Evolutionary conservation across 2,329 filamentous ascomycete species (phyloP).

Genomic region (Spiromastix sp.): DNA sequence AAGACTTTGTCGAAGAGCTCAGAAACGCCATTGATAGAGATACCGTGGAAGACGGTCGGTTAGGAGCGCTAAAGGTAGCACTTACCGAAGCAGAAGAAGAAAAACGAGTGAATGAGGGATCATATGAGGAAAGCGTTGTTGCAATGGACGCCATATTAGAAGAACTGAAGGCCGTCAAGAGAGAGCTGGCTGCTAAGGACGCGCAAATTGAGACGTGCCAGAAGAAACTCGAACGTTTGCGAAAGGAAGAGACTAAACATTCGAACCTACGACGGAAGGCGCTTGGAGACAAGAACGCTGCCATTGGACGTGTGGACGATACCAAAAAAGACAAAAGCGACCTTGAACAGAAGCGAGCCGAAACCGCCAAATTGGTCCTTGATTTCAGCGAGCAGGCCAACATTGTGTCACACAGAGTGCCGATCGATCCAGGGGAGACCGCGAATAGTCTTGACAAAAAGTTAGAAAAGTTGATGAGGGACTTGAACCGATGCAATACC

Average conservation of each 20-base stretch:
- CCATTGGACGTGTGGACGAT: constrained; percentile 42
- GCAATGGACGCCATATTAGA: constrained; percentile 36
- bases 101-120: constrained; percentile 29
- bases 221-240: constrained; percentile 35
- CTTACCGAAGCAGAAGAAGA: constrained; percentile 49
- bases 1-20: constrained; percentile 54
- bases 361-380: constrained; percentile 39
- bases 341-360: constrained; percentile 39
- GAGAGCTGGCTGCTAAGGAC: constrained; percentile 24
- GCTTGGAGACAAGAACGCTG: constrained; percentile 53
- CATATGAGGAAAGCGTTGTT: constrained; percentile 39
- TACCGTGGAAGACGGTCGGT: constrained; percentile 52
- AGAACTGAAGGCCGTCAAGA: constrained; percentile 25
- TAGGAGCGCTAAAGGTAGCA: constrained; percentile 49
- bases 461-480: constrained; percentile 43
- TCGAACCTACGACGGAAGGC: constrained; percentile 42
- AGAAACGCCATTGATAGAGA: constrained; percentile 53
- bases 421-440: constrained; percentile 56
- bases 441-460: constrained; percentile 39
- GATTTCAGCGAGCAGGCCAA: constrained; percentile 48
- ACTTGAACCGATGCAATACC: constrained; percentile 48
- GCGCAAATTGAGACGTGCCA: constrained; percentile 24
- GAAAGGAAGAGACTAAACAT: constrained; percentile 41
- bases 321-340: constrained; percentile 36
- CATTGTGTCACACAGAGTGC: constrained; percentile 46